A percentile compares a stretch with the other conserved stretches of the same genome.
Evolutionary conservation across 2,329 filamentous ascomycete species (phyloP).

Genomic region (Parascedosporium putredinis): DNA sequence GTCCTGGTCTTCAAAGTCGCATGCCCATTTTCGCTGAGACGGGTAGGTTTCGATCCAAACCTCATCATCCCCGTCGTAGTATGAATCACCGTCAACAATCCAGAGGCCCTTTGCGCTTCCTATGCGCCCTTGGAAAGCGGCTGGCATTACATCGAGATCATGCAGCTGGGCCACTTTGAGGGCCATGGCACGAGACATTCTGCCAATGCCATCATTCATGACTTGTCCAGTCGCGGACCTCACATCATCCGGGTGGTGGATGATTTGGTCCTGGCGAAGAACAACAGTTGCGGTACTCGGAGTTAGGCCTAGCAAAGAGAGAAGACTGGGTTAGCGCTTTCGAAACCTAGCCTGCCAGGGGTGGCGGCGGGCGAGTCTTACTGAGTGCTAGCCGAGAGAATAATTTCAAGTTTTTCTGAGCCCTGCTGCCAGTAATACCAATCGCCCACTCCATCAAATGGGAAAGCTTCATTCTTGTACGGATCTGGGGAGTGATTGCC

Average conservation of each 20-base stretch:
- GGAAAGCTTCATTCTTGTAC: constrained; percentile 25
- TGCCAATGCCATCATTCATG: constrained; percentile 59
- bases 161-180: constrained; percentile 38
- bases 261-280: constrained; percentile 36
- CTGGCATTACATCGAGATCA: constrained; percentile 43
- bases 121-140: constrained; percentile 59
- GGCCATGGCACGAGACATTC: constrained; percentile 53
- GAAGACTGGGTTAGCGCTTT: constrained; percentile 15
- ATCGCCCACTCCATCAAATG: constrained; percentile 44
- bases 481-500: constrained; percentile 12
- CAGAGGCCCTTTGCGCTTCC: constrained; percentile 68
- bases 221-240: constrained; percentile 28
- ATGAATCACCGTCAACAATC: constrained; percentile 44
- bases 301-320: constrained; percentile 33
- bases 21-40: constrained; percentile 60
- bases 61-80: constrained; percentile 22
- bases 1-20: constrained; percentile 32
- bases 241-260: constrained; percentile 25
- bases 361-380: constrained; percentile 20
- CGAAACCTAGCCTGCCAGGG: constrained; percentile 14
- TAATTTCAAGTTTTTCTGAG: constrained; percentile 41
- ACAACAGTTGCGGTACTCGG: constrained; percentile 35
- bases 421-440: constrained; percentile 30
- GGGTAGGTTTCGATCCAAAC: constrained; percentile 57
- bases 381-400: constrained; percentile 48